Conservation (phyloP, 1,139 yeast species). For the Barnettozyma hawaiiensis region DNA sequence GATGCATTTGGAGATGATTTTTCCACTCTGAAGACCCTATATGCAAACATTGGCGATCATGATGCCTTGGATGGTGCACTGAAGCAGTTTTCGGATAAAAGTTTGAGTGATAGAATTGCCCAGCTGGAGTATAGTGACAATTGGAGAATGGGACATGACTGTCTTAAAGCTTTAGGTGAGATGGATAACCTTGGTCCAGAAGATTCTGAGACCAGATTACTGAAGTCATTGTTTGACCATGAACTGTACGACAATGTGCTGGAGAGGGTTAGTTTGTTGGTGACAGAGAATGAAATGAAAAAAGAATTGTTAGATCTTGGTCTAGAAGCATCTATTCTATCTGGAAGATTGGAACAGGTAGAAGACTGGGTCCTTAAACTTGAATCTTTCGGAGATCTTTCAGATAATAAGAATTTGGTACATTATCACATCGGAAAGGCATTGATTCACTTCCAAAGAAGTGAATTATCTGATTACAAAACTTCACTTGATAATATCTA, state of each 20-base stretch:
- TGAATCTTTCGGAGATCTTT: constrained; percentile 36
- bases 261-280: constrained; percentile 27
- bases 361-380: constrained; percentile 50
- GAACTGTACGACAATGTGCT: constrained; percentile 50
- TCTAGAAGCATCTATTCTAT: constrained; percentile 64
- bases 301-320: constrained; percentile 63
- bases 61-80: constrained; percentile 89
- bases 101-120: constrained; percentile 63
- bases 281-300: constrained; percentile 27
- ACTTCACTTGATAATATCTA: constrained; percentile 47
- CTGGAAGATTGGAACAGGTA: constrained; percentile 51
- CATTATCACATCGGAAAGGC: constrained; percentile 65
- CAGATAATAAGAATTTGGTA: constrained; percentile 52
- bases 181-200: constrained; percentile 31
- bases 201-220: constrained; percentile 35
- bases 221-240: constrained; percentile 52
- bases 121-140: constrained; percentile 82
- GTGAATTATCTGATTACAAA: constrained; percentile 27
- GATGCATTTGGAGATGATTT: constrained; percentile 35
- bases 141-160: constrained; percentile 85
- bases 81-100: constrained; percentile 64
- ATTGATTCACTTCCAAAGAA: constrained; percentile 39
- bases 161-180: constrained; percentile 65
- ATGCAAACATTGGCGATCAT: constrained; percentile 80
- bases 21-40: constrained; percentile 66